Conservation (phyloP, 306 rosid species). For the Rubus parviflorus region DNA sequence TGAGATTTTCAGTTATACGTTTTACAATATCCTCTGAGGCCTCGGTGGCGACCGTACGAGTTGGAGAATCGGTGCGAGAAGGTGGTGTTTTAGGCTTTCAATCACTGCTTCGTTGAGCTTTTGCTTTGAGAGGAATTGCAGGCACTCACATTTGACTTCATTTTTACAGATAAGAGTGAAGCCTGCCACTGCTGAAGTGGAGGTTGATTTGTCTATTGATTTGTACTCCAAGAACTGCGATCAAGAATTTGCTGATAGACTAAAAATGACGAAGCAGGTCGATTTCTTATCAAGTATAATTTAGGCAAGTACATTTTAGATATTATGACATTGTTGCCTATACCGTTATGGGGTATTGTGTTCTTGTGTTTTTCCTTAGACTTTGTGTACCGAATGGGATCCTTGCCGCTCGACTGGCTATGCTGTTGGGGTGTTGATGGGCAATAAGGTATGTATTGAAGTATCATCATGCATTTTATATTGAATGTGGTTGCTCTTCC, state of each 20-base stretch:
- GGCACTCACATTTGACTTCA: not conserved
- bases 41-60: constrained; percentile 85
- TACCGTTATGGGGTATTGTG: constrained; percentile 1
- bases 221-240: constrained; percentile 56
- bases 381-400: constrained; percentile 69
- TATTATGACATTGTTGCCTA: not conserved
- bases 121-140: constrained; percentile 10
- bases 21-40: constrained; percentile 85
- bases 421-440: constrained; percentile 75
- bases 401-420: constrained; percentile 56
- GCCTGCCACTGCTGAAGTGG: constrained; percentile 52
- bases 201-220: constrained; percentile 69
- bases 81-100: constrained; percentile 36
- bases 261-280: constrained; percentile 66
- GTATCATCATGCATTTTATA: constrained; percentile 17
- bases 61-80: constrained; percentile 73
- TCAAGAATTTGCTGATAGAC: constrained; percentile 35
- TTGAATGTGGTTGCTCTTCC: constrained; percentile 2
- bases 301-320: too few relatives aligned
- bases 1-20: constrained; percentile 51
- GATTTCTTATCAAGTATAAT: not conserved
- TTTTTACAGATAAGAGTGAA: constrained; percentile 65
- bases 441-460: constrained; percentile 59
- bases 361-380: constrained; percentile 44
- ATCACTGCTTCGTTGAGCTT: not conserved